These are phyloP conservation scores for Paralagenidium karlingii DNA, from an alignment of 352 stramenopile species.

Conservation along the genomic window DNA sequence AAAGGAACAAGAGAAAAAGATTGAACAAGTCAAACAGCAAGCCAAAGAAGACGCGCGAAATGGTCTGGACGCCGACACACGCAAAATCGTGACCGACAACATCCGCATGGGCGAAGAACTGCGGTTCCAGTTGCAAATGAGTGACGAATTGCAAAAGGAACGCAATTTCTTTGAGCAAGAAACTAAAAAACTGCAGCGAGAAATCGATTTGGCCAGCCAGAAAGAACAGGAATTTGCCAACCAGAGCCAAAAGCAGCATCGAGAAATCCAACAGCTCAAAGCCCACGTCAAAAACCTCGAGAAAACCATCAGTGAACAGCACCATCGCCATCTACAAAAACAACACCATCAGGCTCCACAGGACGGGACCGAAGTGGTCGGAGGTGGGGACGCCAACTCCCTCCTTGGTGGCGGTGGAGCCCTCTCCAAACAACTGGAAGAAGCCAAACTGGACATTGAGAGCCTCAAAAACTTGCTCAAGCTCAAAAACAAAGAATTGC, in stretches of 20 bases:
- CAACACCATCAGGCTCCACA: no score
- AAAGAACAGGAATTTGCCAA: conserved; percentile 84
- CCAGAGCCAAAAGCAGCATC: conserved; percentile 57
- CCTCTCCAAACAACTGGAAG: conserved; percentile 47
- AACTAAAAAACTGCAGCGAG: conserved; percentile 41
- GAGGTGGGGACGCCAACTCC: neutral
- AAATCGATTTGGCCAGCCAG: conserved; percentile 62
- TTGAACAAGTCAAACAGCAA: conserved; percentile 77
- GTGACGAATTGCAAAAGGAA: conserved; percentile 78
- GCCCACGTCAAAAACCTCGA: conserved; percentile 63
- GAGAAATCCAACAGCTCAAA: conserved; percentile 63
- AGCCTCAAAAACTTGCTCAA: conserved; percentile 75
- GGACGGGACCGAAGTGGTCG: no score
- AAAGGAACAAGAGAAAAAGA: conserved; percentile 79
- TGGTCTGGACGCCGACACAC: conserved; percentile 81
- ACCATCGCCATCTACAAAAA: conserved; percentile 25
- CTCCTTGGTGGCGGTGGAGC: neutral
- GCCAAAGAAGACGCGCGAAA: conserved; percentile 84
- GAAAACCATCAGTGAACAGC: conserved; percentile 60
- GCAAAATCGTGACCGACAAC: conserved; percentile 88
- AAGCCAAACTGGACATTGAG: conserved; percentile 76
- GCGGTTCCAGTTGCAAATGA: conserved; percentile 86
- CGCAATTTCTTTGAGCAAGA: conserved; percentile 53
- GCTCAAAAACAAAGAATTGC: conserved; percentile 91
- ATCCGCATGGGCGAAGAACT: conserved; percentile 88